A percentile compares a stretch with the other conserved stretches of the same genome.
phyloP scores from a whole-genome alignment of 2,329 filamentous ascomycete species.

The Rutstroemia sp. region DNA sequence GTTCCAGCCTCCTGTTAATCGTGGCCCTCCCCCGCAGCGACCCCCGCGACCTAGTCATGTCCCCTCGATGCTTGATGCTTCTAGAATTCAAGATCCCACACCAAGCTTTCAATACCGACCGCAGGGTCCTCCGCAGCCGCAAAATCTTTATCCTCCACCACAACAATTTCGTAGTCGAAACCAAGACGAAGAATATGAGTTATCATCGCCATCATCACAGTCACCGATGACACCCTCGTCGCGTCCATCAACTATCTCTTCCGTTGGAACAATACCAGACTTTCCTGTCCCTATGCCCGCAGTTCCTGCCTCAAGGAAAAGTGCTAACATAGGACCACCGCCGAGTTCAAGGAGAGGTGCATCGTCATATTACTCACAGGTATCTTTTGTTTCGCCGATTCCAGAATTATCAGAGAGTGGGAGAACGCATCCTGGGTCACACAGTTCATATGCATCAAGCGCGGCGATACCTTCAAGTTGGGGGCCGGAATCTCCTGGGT shows the following conservation, averaged over 20 bases:
- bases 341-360: conserved; percentile 52
- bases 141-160: conserved; percentile 15
- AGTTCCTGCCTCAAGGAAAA: conserved; percentile 35
- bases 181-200: conserved; percentile 5
- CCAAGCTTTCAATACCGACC: conserved; percentile 42
- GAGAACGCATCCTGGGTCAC: conserved; percentile 39
- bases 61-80: conserved; percentile 50
- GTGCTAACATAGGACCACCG: conserved; percentile 50
- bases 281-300: conserved; percentile 26
- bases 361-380: conserved; percentile 58
- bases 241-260: conserved; percentile 46
- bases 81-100: conserved; percentile 47
- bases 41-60: conserved; percentile 54
- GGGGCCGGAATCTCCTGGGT: conserved; percentile 37
- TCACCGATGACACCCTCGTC: conserved; percentile 42
- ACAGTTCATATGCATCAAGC: conserved; percentile 64
- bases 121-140: not conserved
- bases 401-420: conserved; percentile 55
- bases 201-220: conserved; percentile 3
- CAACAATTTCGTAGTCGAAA: conserved; percentile 30
- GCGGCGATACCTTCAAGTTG: conserved; percentile 64
- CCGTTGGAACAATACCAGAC: conserved; percentile 51
- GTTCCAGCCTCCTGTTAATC: conserved; percentile 44
- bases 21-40: conserved; percentile 46
- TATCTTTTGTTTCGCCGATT: conserved; percentile 66